Conservation (phyloP, 768 basidiomycete species). For the Aureoboletus auriporus region DNA sequence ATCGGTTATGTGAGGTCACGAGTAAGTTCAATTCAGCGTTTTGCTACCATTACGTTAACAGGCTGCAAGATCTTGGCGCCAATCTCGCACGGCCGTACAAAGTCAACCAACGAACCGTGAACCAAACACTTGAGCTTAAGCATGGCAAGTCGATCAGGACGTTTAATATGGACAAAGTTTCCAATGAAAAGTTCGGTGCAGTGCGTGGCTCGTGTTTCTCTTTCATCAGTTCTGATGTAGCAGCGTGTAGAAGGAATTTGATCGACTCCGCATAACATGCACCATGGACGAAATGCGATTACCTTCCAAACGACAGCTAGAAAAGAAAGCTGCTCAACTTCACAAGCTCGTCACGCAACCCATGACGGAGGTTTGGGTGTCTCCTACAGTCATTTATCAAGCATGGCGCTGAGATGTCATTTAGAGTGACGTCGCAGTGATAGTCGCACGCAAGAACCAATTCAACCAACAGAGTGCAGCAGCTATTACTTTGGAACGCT, state of each 20-base stretch:
- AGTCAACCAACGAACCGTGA: slow-evolving; percentile 58
- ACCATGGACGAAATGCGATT: slow-evolving; percentile 52
- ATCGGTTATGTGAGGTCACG: slow-evolving; percentile 77
- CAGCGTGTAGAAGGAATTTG: slow-evolving; percentile 63
- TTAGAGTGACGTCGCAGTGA: slow-evolving; percentile 80
- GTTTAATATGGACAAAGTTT: slow-evolving; percentile 84
- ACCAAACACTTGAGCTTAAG: slow-evolving; percentile 69
- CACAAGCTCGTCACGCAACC: slow-evolving; percentile 52
- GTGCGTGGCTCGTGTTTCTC: slow-evolving; percentile 40
- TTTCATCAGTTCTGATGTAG: slow-evolving; percentile 8
- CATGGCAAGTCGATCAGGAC: slow-evolving; percentile 63
- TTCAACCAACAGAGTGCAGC: slow-evolving; percentile 31
- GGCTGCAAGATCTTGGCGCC: slow-evolving; percentile 44
- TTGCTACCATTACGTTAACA: slow-evolving; percentile 1
- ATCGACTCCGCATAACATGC: slow-evolving; percentile 47
- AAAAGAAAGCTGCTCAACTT: slow-evolving; percentile 64
- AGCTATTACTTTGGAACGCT: slow-evolving; percentile 50
- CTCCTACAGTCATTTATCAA: slow-evolving; percentile 2
- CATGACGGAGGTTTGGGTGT: slow-evolving; percentile 70
- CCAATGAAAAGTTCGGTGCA: slow-evolving; percentile 60
- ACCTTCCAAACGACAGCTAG: slow-evolving; percentile 63
- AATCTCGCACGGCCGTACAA: slow-evolving; percentile 65
- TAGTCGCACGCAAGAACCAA: slow-evolving; percentile 64
- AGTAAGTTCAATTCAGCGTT: slow-evolving; percentile 46
- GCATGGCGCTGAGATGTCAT: slow-evolving; percentile 8